These are phyloP conservation scores for Lasiodiplodia sp. DNA, from an alignment of 2,329 filamentous ascomycete genomes.

Conservation along the genomic window DNA sequence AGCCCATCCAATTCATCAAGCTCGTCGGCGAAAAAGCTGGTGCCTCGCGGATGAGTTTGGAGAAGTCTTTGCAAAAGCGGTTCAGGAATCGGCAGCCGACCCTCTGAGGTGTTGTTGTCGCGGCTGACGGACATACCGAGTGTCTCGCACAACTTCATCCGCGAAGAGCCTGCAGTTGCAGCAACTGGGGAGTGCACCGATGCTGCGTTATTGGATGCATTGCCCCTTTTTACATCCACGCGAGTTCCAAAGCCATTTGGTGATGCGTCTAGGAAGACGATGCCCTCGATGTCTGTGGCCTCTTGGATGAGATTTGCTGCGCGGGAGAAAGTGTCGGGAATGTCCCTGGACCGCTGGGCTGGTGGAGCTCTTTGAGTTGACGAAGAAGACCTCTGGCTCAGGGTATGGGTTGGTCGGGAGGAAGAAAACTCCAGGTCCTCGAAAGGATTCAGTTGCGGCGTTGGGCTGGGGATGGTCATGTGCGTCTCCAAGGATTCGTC, in stretches of 20 bases:
- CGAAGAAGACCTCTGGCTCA: neutral
- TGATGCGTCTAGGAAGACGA: conserved; percentile 46
- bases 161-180: neutral
- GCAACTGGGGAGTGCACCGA: neutral
- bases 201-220: neutral
- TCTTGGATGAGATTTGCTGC: conserved; percentile 49
- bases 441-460: neutral
- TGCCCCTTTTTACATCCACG: neutral
- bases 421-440: neutral
- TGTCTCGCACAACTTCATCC: neutral
- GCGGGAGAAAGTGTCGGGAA: conserved; percentile 37
- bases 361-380: neutral
- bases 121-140: neutral
- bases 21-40: conserved; percentile 31
- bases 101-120: neutral
- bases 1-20: neutral
- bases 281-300: conserved; percentile 47
- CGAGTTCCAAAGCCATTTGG: conserved; percentile 1
- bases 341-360: neutral
- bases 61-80: conserved; percentile 28
- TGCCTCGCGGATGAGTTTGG: conserved; percentile 26
- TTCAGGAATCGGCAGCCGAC: neutral
- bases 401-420: neutral
- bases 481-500: conserved; percentile 9
- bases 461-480: conserved; percentile 1